Conservation (phyloP, 2,329 filamentous ascomycete species). For the Talaromyces sp. region DNA sequence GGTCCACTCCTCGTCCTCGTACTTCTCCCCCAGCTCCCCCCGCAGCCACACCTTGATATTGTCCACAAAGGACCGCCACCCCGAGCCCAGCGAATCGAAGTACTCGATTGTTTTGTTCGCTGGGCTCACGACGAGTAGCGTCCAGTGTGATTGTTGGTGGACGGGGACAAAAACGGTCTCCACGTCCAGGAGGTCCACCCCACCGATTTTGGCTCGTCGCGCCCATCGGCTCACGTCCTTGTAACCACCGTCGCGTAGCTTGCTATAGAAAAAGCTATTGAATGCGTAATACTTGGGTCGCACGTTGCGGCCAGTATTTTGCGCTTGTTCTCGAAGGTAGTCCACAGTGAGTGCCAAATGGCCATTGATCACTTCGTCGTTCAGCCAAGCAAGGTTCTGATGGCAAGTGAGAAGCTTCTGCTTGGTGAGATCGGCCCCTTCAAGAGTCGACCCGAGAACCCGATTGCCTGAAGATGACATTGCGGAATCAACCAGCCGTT, state of each 20-base stretch:
- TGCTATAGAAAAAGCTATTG: conserved; percentile 42
- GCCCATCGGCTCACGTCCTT: conserved; percentile 39
- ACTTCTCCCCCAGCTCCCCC: conserved; percentile 36
- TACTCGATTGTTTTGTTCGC: conserved; percentile 40
- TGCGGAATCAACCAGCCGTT: conserved; percentile 25
- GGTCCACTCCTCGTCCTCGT: conserved; percentile 40
- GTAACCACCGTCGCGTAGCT: conserved; percentile 37
- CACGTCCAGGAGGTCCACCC: conserved; percentile 37
- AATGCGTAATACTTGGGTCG: conserved; percentile 40
- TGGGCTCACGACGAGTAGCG: conserved; percentile 43
- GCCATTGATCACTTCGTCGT: conserved; percentile 44
- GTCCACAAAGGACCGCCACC: conserved; percentile 26
- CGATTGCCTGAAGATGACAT: conserved; percentile 21
- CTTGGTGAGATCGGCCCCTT: conserved; percentile 32
- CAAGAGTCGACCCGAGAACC: conserved; percentile 26
- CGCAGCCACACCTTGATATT: conserved; percentile 38
- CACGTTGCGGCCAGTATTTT: conserved; percentile 29
- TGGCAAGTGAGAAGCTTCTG: conserved; percentile 33
- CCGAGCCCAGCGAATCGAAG: conserved; percentile 41
- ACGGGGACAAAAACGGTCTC: conserved; percentile 46
- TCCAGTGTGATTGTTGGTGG: conserved; percentile 45
- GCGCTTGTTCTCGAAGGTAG: conserved; percentile 28
- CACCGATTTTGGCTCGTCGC: conserved; percentile 43
- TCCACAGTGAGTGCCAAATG: conserved; percentile 40
- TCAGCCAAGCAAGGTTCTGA: conserved; percentile 35